Percentiles rank a stretch among this genome's conserved stretches.
Conservation (phyloP, 352 stramenopile genomes). For the Phytophthora cryptogea region DNA sequence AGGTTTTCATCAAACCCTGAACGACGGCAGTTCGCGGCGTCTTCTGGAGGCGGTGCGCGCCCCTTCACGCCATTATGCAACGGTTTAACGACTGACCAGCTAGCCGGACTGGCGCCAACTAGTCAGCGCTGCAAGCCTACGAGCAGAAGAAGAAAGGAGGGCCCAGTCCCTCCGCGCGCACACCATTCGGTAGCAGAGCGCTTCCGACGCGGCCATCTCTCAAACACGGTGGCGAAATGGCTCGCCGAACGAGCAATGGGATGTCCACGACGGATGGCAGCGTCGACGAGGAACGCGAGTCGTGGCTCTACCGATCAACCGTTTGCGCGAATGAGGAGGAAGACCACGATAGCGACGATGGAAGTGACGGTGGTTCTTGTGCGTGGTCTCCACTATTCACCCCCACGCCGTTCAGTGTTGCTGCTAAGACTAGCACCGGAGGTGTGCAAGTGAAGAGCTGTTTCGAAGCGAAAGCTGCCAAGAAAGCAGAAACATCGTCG, state of each 20-base stretch:
- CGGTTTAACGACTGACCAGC: conserved; percentile 17
- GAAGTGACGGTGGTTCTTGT: conserved; percentile 19
- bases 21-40: conserved; percentile 23
- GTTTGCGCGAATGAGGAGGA: conserved; percentile 43
- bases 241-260: conserved; percentile 25
- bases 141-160: conserved; percentile 32
- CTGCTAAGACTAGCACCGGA: neutral
- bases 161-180: conserved; percentile 3
- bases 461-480: neutral
- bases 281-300: conserved; percentile 34
- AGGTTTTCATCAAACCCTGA: conserved; percentile 36
- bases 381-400: conserved; percentile 31
- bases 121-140: conserved; percentile 18
- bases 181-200: conserved; percentile 28
- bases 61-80: conserved; percentile 23
- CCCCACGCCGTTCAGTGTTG: conserved; percentile 16
- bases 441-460: neutral
- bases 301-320: conserved; percentile 63
- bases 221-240: conserved; percentile 27
- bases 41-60: conserved; percentile 38
- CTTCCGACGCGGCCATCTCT: conserved; percentile 35
- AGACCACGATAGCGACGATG: conserved; percentile 32
- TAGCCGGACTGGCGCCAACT: conserved; percentile 24
- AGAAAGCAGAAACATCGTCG: neutral
- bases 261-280: conserved; percentile 12